These are phyloP conservation scores for Durusdinium trenchii DNA, from an alignment of 73 alveolate species.

Conservation along the genomic window DNA sequence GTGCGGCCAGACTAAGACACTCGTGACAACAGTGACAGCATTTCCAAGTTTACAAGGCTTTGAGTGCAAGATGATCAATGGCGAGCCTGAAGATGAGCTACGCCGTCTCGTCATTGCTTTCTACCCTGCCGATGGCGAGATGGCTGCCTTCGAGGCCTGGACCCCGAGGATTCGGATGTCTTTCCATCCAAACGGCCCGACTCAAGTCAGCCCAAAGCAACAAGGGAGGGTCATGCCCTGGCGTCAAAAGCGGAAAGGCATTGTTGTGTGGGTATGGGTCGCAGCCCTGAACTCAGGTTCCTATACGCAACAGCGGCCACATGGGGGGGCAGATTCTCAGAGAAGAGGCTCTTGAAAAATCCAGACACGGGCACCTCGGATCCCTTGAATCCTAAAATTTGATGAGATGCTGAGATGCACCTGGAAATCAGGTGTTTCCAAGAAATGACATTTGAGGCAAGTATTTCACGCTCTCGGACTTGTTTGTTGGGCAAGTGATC, in stretches of 20 bases:
- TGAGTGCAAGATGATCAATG: constrained; percentile 93
- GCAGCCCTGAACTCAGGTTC: constrained; percentile 37
- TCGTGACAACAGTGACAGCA: neutral
- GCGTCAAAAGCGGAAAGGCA: neutral
- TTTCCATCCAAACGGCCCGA: no score
- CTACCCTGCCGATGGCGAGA: constrained; percentile 89
- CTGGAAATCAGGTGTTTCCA: no score
- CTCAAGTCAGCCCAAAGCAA: neutral
- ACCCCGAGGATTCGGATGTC: neutral
- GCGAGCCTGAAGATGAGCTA: constrained; percentile 85
- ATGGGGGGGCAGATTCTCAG: constrained; percentile 85
- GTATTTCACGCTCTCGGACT: constrained; percentile 42
- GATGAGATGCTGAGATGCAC: no score
- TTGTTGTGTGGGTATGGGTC: neutral
- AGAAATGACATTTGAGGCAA: constrained; percentile 6
- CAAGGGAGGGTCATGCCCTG: neutral
- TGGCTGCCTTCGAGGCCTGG: constrained; percentile 70
- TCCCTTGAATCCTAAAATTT: neutral
- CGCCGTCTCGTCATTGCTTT: constrained; percentile 60
- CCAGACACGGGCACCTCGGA: constrained; percentile 73
- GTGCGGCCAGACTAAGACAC: neutral
- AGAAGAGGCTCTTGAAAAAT: constrained; percentile 78
- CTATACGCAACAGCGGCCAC: constrained; percentile 90
- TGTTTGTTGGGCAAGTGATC: constrained; percentile 71
- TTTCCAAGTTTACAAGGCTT: constrained; percentile 38